phyloP scores from a whole-genome alignment of 768 basidiomycete species.

The Hydnomerulius pinastri region DNA sequence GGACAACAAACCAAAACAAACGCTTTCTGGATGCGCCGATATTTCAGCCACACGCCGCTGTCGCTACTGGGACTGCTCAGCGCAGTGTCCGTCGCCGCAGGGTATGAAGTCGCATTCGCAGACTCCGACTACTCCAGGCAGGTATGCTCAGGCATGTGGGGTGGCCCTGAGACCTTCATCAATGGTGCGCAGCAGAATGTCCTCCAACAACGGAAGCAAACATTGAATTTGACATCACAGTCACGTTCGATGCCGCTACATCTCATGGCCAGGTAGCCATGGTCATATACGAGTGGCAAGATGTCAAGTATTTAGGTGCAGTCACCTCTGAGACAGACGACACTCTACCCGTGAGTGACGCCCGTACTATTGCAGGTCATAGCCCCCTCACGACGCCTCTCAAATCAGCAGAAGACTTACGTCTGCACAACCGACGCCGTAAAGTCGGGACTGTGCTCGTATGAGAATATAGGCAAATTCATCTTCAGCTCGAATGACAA shows the following conservation, averaged over 20 bases:
- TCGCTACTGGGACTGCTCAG: constrained; percentile 29
- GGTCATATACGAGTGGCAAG: constrained; percentile 95
- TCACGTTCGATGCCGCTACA: constrained; percentile 67
- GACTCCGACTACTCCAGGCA: constrained; percentile 86
- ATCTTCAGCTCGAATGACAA: constrained; percentile 75
- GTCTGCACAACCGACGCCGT: constrained; percentile 88
- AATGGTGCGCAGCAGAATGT: constrained; percentile 56
- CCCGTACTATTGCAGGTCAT: constrained; percentile 7
- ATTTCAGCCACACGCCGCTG: constrained; percentile 14
- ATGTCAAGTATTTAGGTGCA: constrained; percentile 81
- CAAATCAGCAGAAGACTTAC: constrained; percentile 78
- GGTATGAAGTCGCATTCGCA: constrained; percentile 65
- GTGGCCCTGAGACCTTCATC: constrained; percentile 72
- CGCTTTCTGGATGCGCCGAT: constrained; percentile 29
- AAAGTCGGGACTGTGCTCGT: constrained; percentile 66
- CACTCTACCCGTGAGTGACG: constrained; percentile 61
- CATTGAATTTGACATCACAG: constrained; percentile 35
- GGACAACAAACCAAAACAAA: constrained; percentile 31
- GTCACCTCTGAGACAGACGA: constrained; percentile 54
- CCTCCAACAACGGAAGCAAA: constrained; percentile 17
- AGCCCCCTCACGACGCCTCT: constrained; percentile 17
- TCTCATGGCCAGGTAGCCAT: constrained; percentile 90
- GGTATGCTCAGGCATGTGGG: constrained; percentile 97
- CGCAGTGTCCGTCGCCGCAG: constrained; percentile 38
- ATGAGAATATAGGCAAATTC: constrained; percentile 80